Evolutionary conservation across 2,329 filamentous ascomycete genomes (phyloP).

Genomic region (Scolecobasidium constrictum): DNA sequence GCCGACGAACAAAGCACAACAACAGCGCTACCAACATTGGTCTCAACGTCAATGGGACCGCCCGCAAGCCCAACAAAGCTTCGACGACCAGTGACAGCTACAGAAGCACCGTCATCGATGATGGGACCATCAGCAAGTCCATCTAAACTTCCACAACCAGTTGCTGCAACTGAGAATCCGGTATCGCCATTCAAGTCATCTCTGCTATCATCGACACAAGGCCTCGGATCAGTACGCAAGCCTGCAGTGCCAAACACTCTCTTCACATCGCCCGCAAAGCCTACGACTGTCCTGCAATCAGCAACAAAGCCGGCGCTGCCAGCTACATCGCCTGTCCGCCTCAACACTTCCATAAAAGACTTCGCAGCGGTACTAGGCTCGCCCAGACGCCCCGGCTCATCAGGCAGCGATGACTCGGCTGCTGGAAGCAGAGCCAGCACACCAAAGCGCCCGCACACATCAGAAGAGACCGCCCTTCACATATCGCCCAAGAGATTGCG

Average conservation of each 20-base stretch:
- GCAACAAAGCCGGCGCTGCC: neutral
- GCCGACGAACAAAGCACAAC: no score
- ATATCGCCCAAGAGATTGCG: slow-evolving; percentile 2
- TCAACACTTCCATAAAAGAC: neutral
- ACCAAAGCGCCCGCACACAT: slow-evolving; percentile 3
- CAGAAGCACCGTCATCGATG: no score
- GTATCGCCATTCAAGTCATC: neutral
- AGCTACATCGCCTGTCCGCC: neutral
- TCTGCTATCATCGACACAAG: neutral
- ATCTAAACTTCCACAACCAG: slow-evolving; percentile 2
- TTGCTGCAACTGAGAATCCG: neutral
- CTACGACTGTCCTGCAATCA: neutral
- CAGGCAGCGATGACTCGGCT: neutral
- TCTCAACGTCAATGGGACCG: no score
- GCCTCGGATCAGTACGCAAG: neutral
- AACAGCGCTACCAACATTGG: no score
- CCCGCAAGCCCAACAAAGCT: no score
- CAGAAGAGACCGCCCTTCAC: neutral
- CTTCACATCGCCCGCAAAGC: slow-evolving; percentile 1
- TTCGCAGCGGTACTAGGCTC: neutral
- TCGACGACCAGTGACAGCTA: no score
- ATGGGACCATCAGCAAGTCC: neutral
- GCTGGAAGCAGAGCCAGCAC: no score
- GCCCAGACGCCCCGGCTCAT: neutral
- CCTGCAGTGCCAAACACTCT: neutral